These are phyloP conservation scores for Ogataea zsoltii DNA, from an alignment of 805 yeast genomes.

Conservation along the genomic window DNA sequence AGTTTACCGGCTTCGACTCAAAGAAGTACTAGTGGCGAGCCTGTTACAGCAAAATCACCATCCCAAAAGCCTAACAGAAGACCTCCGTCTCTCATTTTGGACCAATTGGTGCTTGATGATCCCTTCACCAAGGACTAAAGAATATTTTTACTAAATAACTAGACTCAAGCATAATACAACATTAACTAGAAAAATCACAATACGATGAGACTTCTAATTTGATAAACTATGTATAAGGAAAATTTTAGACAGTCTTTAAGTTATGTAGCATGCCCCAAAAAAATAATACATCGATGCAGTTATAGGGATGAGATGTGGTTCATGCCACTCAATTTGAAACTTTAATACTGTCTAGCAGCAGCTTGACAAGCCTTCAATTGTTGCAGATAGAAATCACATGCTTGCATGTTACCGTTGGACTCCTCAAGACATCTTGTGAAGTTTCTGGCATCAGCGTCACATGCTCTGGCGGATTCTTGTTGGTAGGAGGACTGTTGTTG, in stretches of 20 bases:
- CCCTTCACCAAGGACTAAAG: neutral
- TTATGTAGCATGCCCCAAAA: neutral
- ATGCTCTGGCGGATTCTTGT: slow-evolving; percentile 51
- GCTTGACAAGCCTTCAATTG: slow-evolving; percentile 97
- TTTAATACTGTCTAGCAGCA: slow-evolving; percentile 79
- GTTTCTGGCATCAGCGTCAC: slow-evolving; percentile 92
- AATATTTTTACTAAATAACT: too few species aligned
- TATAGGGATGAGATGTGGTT: too few species aligned
- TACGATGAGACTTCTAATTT: neutral
- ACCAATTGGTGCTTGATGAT: slow-evolving; percentile 34
- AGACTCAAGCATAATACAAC: neutral
- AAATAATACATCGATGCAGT: neutral
- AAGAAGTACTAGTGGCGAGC: neutral
- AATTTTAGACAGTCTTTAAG: neutral
- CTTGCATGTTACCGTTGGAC: slow-evolving; percentile 93
- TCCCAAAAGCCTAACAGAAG: slow-evolving; percentile 19
- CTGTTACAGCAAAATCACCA: neutral
- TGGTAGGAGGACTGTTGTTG: slow-evolving; percentile 32
- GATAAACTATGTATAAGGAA: slow-evolving; percentile 16
- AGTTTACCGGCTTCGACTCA: neutral
- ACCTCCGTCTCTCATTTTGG: slow-evolving; percentile 43
- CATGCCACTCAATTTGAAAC: too few species aligned
- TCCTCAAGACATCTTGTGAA: slow-evolving; percentile 95
- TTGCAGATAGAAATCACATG: slow-evolving; percentile 95
- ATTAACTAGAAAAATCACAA: neutral